These are phyloP conservation scores for Monosporozyma unispora DNA, from an alignment of 805 yeast genomes.

Conservation along the genomic window DNA sequence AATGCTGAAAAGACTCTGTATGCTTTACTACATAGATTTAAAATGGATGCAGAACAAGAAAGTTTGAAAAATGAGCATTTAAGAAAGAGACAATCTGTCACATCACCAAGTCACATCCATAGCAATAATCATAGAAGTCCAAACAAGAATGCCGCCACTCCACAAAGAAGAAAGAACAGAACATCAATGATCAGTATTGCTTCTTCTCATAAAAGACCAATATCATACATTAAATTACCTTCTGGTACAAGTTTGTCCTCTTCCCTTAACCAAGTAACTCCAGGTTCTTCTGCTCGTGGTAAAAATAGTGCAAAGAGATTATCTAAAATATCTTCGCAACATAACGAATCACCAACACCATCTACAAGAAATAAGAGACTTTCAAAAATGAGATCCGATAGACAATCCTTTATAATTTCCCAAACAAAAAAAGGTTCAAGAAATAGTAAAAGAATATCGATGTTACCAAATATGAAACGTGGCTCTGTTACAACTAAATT, in stretches of 20 bases:
- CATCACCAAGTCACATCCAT: conserved; percentile 4
- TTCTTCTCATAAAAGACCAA: conserved; percentile 41
- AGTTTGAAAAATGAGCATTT: conserved; percentile 28
- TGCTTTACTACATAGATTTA: conserved; percentile 61
- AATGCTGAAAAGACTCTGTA: conserved; percentile 77
- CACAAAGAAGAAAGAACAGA: conserved; percentile 34
- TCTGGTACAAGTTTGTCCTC: conserved; percentile 20
- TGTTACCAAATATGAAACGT: conserved; percentile 40
- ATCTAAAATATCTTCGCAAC: conserved; percentile 20
- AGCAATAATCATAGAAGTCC: conserved; percentile 6
- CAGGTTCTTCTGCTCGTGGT: conserved; percentile 14
- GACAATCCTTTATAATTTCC: conserved; percentile 3
- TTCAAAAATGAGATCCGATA: conserved; percentile 13
- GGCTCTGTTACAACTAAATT: conserved; percentile 65
- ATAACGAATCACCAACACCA: conserved; percentile 26
- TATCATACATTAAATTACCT: conserved; percentile 35
- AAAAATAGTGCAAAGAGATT: conserved; percentile 10
- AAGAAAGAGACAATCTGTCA: conserved; percentile 33
- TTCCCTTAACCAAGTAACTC: conserved; percentile 12
- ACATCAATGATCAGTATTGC: conserved; percentile 37
- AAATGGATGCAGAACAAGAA: conserved; percentile 43
- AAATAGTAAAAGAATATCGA: conserved; percentile 30
- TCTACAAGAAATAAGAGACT: conserved; percentile 22
- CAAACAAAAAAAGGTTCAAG: conserved; percentile 7
- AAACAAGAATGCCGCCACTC: conserved; percentile 12